Percentiles rank a stretch among this genome's conserved stretches.
Conservation (phyloP, 164 flowering plant genomes). For the Dillenia suffruticosa region DNA sequence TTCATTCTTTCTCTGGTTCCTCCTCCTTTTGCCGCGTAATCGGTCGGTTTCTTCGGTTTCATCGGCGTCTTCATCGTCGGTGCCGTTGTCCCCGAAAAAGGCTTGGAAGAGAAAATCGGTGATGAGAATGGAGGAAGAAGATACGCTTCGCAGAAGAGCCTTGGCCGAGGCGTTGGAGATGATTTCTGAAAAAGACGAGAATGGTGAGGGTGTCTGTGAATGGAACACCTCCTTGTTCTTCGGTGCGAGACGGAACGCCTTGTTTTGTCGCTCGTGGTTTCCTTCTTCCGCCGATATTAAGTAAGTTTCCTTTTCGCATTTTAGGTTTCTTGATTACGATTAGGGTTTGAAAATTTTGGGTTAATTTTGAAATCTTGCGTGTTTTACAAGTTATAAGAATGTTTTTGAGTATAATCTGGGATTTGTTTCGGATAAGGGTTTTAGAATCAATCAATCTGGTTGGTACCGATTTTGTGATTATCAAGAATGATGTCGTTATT, state of each 20-base stretch:
- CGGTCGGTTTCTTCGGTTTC: conserved; percentile 17
- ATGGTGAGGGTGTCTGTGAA: conserved; percentile 25
- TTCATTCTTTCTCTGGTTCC: conserved; percentile 52
- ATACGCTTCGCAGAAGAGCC: conserved; percentile 54
- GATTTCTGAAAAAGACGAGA: conserved; percentile 21
- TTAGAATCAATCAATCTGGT: neutral
- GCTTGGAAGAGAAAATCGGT: conserved; percentile 21
- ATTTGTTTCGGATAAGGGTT: no score
- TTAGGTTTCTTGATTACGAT: neutral
- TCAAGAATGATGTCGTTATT: no score
- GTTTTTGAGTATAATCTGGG: neutral
- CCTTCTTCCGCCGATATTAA: conserved; percentile 57
- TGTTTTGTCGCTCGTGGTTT: conserved; percentile 85
- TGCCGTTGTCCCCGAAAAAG: conserved; percentile 6
- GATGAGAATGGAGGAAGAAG: conserved; percentile 64
- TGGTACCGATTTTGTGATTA: neutral
- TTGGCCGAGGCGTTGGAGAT: conserved; percentile 66
- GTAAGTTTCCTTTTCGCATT: conserved; percentile 28
- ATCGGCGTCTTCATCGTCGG: conserved; percentile 14
- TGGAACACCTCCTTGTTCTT: conserved; percentile 54
- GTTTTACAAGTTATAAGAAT: neutral
- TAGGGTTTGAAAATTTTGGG: neutral
- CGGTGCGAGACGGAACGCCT: conserved; percentile 58
- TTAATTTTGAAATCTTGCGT: no score
- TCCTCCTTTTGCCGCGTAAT: conserved; percentile 39